Evolutionary conservation across 257 asterid genomes (phyloP).

Genomic region (Avicennia marina): DNA sequence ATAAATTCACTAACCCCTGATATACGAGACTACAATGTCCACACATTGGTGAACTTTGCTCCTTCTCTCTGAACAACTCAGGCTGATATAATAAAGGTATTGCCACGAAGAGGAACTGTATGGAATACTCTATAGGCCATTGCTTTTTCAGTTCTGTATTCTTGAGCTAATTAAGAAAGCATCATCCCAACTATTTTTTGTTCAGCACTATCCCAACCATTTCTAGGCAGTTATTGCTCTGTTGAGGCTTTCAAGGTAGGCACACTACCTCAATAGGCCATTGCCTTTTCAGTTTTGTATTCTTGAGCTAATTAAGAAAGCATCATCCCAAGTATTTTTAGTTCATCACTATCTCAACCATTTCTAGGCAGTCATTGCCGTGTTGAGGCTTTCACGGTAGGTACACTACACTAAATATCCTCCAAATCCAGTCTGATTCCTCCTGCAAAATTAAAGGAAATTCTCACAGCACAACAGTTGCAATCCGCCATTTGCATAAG

Average conservation of each 20-base stretch:
- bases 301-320: too few species aligned
- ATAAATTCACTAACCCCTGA: too few species aligned
- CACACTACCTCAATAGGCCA: too few species aligned
- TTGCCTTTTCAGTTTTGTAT: too few species aligned
- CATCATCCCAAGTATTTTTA: too few species aligned
- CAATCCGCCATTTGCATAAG: slow-evolving; percentile 19
- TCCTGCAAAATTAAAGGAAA: slow-evolving; percentile 13
- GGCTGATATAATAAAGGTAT: slow-evolving; percentile 12
- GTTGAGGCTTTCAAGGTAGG: too few species aligned
- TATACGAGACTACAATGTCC: too few species aligned
- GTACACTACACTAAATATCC: slow-evolving; percentile 11
- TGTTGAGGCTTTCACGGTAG: too few species aligned
- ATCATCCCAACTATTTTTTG: not conserved
- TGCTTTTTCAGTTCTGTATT: slow-evolving; percentile 6
- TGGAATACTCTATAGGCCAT: slow-evolving; percentile 11
- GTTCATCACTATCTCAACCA: too few species aligned
- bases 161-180: slow-evolving; percentile 11
- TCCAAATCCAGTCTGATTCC: slow-evolving; percentile 17
- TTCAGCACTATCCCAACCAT: too few species aligned
- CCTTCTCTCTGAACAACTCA: slow-evolving; percentile 16
- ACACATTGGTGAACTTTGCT: slow-evolving; percentile 7
- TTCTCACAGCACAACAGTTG: not conserved
- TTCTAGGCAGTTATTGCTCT: too few species aligned
- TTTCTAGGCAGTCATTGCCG: too few species aligned
- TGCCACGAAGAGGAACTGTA: slow-evolving; percentile 18